Base-by-base conservation (phyloP, 208 protist genomes). In the Trypanosoma grayi region DNA sequence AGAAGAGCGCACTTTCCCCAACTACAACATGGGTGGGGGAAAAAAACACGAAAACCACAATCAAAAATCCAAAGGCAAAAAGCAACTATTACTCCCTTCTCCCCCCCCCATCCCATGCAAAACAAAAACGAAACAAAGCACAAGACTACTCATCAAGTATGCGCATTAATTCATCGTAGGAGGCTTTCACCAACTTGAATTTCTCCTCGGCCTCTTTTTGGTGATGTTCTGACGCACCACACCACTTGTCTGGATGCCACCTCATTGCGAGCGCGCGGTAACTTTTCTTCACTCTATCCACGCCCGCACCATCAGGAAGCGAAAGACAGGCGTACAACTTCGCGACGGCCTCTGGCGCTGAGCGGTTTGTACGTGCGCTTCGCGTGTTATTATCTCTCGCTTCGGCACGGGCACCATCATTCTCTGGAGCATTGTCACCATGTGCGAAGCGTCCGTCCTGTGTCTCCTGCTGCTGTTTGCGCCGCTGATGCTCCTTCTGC, bases 171-270 rank as follows among this genome's bases (percentile, higher is more conserved):
- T 75, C 55, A 31, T 92, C 81, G 55, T 87, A 92, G 7, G 81
- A 75, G n/a, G 75, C 61, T 34, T 92, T 77, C 5, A 92, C 63
- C 13, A 54, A 52, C 39, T 88, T 92, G 52, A 92, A 92, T 34
- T 59, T 72, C 37, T 70, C 59, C 55, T 92, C 85, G 2, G 85
- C 81, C 8, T 48, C 18, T n/a, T 59, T 64, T 40, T 79, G 56
- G 9, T 79, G 60, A 25, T 54, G 57, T 0, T 62, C 52, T 0
- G 66, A 40, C 10, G 65, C 58, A 43, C 79, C 61, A 47, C 81
- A 76, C 85, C 85, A 92, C 25, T 68, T 76, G 51, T 92, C 81
- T 16, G 85, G 85, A 66, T 92, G 85, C 79, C 85, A 92, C 64
- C 63, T 56, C 73, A 92, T 83, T 27, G 84, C 84, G 47, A 91